Conservation (phyloP, 768 basidiomycete species). For the Suillus spraguei region DNA sequence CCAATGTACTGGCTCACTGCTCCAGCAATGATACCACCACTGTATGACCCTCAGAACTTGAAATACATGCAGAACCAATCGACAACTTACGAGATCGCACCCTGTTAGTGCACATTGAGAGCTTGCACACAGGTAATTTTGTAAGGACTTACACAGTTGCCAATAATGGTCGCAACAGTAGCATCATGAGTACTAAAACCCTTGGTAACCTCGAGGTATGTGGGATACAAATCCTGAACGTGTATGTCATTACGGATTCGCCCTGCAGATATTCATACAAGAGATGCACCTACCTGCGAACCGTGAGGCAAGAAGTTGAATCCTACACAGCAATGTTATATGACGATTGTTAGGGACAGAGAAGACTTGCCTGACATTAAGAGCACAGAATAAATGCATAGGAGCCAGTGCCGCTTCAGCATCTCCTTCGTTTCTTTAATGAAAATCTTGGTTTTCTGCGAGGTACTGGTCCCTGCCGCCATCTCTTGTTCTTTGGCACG, state of each 20-base stretch:
- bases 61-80: constrained; percentile 15
- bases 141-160: constrained; percentile 54
- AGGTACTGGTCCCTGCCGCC: constrained; percentile 39
- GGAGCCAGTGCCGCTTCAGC: constrained; percentile 79
- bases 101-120: constrained; percentile 27
- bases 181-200: constrained; percentile 57
- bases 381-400: constrained; percentile 83
- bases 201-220: constrained; percentile 68
- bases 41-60: constrained; percentile 19
- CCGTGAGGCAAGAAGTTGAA: constrained; percentile 83
- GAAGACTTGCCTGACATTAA: constrained; percentile 62
- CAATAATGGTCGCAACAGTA: constrained; percentile 81
- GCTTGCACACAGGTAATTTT: constrained; percentile 2
- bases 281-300: constrained; percentile 47
- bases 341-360: background rate
- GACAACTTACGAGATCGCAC: constrained; percentile 44
- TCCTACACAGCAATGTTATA: constrained; percentile 35
- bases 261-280: background rate
- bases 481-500: constrained; percentile 59
- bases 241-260: constrained; percentile 3
- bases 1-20: constrained; percentile 76
- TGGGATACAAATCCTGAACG: constrained; percentile 76
- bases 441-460: constrained; percentile 76
- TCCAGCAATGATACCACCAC: constrained; percentile 75
- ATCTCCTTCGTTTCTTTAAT: constrained; percentile 71